Evolutionary conservation across 495 filamentous ascomycete species (phyloP), one percentile per base, ranked within the genome.

Genomic region (Hyaloscypha hepaticicola): DNA sequence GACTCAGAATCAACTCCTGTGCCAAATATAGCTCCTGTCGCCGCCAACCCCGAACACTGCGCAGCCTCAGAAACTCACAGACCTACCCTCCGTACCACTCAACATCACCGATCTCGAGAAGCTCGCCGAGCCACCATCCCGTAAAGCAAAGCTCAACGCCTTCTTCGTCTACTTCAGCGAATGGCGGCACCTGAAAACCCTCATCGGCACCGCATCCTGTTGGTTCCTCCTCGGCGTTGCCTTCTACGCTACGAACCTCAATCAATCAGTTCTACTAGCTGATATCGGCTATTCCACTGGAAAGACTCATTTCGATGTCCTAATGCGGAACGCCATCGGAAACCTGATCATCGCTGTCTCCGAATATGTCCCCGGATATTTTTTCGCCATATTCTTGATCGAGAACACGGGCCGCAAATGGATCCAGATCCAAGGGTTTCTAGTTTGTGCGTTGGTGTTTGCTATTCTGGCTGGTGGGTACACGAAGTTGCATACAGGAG

Each of bases 201-300:
- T 95, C 7, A 74, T 96, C 19, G 92, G 92, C 25, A 96, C 92
- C 26, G 85, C 90, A 24, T 87, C 87, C 55, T 83, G 83, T n/a
- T 96, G 92, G 92, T 96, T 90, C 74, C 86, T 83, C 78, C 96
- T 96, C 73, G 92, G 96, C 75, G 85, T 96, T 22, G 96, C 96
- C 84, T 96, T 96, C 79, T 96, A 96, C 77, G 92, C 92, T 68
- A 96, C 96, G 88, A 96, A 96, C 83, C 87, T 96, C 41, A 96
- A 96, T 83, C 92, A 96, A 77, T 81, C 80, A 67, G 83, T 92
- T 71, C 96, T 96, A 75, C 93, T 96, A 72, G 76, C 69, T 1
- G 86, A 90, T 69, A 85, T 96, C 61, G 16, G 16, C 26, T 79
- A 81, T 63, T 72, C 76, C 0, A 50, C 19, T 16, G 48, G 48